These are phyloP conservation scores for Tylopilus rubrobrunneus DNA, from an alignment of 768 basidiomycete genomes.

Conservation along the genomic window DNA sequence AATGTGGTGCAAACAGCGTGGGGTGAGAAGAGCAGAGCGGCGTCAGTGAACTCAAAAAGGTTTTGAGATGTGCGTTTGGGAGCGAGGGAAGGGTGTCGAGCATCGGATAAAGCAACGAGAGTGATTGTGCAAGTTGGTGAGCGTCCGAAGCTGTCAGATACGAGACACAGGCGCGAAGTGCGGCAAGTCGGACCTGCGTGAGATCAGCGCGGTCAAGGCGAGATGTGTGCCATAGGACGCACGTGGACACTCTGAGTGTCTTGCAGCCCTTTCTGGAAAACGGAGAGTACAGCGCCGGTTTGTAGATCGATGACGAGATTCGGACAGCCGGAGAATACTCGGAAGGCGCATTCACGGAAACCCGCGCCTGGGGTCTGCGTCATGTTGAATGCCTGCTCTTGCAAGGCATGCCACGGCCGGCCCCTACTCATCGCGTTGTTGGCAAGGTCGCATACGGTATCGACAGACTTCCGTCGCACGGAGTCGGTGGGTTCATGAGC, in stretches of 20 bases:
- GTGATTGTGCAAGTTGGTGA: constrained; percentile 56
- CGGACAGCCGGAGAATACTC: constrained; percentile 70
- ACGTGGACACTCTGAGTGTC: constrained; percentile 65
- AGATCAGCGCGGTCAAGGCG: not conserved
- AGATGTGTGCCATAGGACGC: constrained; percentile 23
- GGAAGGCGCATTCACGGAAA: constrained; percentile 59
- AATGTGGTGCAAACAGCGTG: constrained; percentile 68
- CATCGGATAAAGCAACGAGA: constrained; percentile 64
- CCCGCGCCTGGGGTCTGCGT: constrained; percentile 32
- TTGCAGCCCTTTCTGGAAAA: constrained; percentile 65
- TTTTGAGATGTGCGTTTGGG: constrained; percentile 50
- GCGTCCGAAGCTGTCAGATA: constrained; percentile 64
- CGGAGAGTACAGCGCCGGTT: constrained; percentile 60
- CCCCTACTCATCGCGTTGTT: constrained; percentile 73
- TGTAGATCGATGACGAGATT: constrained; percentile 76
- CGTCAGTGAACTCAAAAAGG: constrained; percentile 65
- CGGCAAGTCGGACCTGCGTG: constrained; percentile 64
- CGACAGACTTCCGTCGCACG: constrained; percentile 70
- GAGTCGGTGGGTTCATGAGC: constrained; percentile 51
- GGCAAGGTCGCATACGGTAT: constrained; percentile 73
- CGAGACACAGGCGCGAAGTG: constrained; percentile 64
- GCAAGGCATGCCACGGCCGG: constrained; percentile 78
- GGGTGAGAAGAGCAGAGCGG: constrained; percentile 69
- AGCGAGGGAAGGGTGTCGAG: constrained; percentile 69
- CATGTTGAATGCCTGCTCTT: constrained; percentile 69